Conservation (phyloP, 257 asterid genomes). For the Fraxinus americana region DNA sequence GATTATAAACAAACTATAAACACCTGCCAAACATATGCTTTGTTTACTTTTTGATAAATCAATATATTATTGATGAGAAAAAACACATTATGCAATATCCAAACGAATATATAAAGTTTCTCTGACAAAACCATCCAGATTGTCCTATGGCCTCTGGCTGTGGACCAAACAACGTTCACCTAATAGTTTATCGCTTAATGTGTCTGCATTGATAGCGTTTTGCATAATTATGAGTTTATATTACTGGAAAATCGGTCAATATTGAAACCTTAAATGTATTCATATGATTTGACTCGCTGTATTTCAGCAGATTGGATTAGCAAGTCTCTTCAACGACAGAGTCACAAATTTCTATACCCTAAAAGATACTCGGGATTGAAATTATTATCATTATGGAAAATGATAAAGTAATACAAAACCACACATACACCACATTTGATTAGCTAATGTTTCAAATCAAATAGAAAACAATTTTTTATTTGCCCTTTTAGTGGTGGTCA, state of each 20-base stretch:
- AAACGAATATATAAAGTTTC: not conserved
- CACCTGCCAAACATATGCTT: not conserved
- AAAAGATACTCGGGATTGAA: not conserved
- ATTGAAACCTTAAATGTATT: not conserved
- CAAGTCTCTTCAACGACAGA: not conserved
- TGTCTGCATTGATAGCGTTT: not conserved
- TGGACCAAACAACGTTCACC: not conserved
- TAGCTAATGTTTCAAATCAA: not conserved
- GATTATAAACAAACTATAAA: too few relatives aligned
- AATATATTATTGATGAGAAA: not conserved
- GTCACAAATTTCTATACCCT: not conserved
- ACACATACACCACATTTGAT: not conserved
- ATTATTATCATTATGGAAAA: not conserved
- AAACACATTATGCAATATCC: not conserved
- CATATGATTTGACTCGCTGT: not conserved
- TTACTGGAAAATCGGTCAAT: not conserved
- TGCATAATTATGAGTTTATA: not conserved
- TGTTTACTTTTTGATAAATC: not conserved
- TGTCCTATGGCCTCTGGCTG: not conserved
- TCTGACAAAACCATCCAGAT: not conserved
- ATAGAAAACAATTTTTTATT: not conserved
- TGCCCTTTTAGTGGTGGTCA: not conserved
- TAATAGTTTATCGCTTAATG: not conserved
- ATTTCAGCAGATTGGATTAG: not conserved
- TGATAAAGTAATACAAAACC: not conserved